Evolutionary conservation across 2,329 filamentous ascomycete species (phyloP), one percentile per base, ranked within the genome.

Genomic region (Cordyceps sp.): DNA sequence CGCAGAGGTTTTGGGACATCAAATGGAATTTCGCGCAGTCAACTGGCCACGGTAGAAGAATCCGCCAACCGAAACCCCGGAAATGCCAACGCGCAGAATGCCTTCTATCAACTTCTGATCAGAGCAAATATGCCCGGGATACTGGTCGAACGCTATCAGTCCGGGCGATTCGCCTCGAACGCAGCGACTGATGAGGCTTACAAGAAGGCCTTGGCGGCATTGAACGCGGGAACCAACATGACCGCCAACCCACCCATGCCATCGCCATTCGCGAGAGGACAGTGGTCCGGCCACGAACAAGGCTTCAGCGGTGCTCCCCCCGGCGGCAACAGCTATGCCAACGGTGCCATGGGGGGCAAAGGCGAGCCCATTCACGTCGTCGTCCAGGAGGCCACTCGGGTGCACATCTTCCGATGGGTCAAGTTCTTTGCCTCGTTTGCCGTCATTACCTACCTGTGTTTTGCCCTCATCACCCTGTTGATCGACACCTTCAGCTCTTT

Each of bases 121-220:
- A 80, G 81, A 49, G 85, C 88, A 32, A 90, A 92, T 47, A 86
- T 94, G 80, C 83, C 88, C 14, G 78, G 85, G 32, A 93, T 98
- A 39, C 64, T 98, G 35, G 70, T 94, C 37, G 85, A 96, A 55
- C 69, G 90, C 46, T 90, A 93, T 54, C 76, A 85, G 49, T 85
- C 79, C 13, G 81, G 81, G 39, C 73, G 78, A 34, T 98, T 86
- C 52, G 86, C 86, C 10, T 73, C 73, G 15, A 94, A 88, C 50
- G 53, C 73, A 13, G 70, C 73, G 10, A 78, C 78, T n/a, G 82
- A 92, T 35, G 69, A 77, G 29, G 70, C 78, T 17, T 96, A 93
- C 53, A 64, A 75, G 32, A 78, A 76, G 48, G 85, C 90, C 16
- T 55, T 94, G 22, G 49, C 47, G 15, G 38, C 46, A 22, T 42